Evolutionary conservation across 192 early-diverging fungal species (phyloP).

Genomic region (Haplosporangium gracile): DNA sequence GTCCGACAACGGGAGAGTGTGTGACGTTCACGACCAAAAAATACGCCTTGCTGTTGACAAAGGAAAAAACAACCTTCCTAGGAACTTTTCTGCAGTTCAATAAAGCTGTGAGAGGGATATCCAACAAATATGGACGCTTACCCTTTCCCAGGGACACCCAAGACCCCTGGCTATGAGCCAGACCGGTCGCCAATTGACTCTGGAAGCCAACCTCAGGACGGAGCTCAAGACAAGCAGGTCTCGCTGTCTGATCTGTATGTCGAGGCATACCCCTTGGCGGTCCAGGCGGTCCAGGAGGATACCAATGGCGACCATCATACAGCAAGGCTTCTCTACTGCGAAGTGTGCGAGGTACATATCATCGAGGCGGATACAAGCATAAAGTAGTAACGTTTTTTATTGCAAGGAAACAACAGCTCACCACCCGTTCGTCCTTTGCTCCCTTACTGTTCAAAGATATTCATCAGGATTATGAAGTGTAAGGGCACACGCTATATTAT

Average conservation of each 20-base stretch:
- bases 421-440: background rate
- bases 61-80: no score
- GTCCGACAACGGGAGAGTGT: no score
- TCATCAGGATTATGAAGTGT: slow-evolving; percentile 42
- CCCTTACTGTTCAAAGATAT: slow-evolving; percentile 11
- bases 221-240: background rate
- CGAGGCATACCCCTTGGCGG: slow-evolving; percentile 32
- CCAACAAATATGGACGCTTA: slow-evolving; percentile 25
- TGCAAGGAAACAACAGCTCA: background rate
- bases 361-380: background rate
- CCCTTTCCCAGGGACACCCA: slow-evolving; percentile 29
- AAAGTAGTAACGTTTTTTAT: background rate
- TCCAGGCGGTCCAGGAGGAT: slow-evolving; percentile 53
- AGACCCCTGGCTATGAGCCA: slow-evolving; percentile 27
- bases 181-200: slow-evolving; percentile 29
- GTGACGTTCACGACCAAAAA: background rate
- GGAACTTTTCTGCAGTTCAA: no score
- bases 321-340: slow-evolving; percentile 41
- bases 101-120: background rate
- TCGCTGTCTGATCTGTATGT: slow-evolving; percentile 29
- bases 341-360: slow-evolving; percentile 50
- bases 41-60: background rate
- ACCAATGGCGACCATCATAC: slow-evolving; percentile 51
- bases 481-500: background rate
- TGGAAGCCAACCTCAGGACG: background rate